A percentile compares a stretch with the other conserved stretches of the same genome.
phyloP scores from a whole-genome alignment of 805 yeast genomes.

The Candida pseudofarinosa region DNA sequence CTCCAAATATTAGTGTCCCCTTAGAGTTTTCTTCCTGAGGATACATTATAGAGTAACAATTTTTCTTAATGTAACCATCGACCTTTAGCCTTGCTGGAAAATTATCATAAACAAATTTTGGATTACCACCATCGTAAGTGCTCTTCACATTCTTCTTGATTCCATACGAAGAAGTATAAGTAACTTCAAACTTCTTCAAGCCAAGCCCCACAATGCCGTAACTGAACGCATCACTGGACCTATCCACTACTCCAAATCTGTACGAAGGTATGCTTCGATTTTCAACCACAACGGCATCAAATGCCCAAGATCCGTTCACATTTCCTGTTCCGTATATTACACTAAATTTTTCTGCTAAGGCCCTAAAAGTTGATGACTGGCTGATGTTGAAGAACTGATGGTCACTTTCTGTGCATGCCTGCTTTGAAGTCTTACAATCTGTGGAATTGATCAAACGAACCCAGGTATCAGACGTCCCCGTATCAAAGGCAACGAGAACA shows the following conservation, averaged over 20 bases:
- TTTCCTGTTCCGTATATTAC: conserved; percentile 3
- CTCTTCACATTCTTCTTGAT: background rate
- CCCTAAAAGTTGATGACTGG: background rate
- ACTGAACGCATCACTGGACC: background rate
- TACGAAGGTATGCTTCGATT: background rate
- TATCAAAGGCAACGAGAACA: conserved; percentile 5
- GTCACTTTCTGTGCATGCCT: background rate
- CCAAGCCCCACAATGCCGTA: conserved; percentile 3
- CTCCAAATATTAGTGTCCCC: conserved; percentile 3
- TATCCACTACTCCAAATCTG: conserved; percentile 1
- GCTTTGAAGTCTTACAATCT: conserved; percentile 1
- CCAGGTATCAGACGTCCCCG: conserved; percentile 10
- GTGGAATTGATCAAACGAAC: conserved; percentile 2
- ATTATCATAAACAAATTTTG: conserved; percentile 2
- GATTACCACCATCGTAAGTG: background rate
- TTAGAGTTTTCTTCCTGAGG: conserved; percentile 1
- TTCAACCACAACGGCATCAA: background rate
- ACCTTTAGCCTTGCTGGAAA: conserved; percentile 2
- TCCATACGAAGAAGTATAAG: conserved; percentile 5
- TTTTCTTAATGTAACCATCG: conserved; percentile 1
- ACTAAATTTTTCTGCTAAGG: conserved; percentile 1
- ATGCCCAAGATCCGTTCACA: conserved; percentile 3
- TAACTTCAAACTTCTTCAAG: conserved; percentile 3
- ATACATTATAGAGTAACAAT: conserved; percentile 1
- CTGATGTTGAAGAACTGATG: background rate